These are phyloP conservation scores for Penicillium canariense DNA, from an alignment of 495 filamentous ascomycete genomes.

Conservation along the genomic window DNA sequence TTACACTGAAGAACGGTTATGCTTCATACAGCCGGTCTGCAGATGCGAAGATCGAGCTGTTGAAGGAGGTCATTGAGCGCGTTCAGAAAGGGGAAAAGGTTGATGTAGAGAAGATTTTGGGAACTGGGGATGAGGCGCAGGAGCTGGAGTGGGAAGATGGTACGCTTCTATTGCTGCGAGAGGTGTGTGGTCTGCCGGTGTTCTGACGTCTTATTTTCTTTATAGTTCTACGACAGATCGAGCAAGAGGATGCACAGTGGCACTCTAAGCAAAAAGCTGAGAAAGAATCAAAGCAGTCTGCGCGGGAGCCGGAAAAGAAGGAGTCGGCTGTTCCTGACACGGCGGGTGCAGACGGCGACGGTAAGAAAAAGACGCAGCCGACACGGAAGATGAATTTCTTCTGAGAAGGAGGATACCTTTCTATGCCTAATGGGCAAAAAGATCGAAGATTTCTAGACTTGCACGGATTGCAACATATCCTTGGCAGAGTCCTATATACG, in stretches of 20 bases:
- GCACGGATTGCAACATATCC: background rate
- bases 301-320: conserved; percentile 13
- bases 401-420: conserved; percentile 8
- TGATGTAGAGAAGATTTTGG: conserved; percentile 80
- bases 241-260: conserved; percentile 69
- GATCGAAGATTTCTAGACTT: background rate
- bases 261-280: conserved; percentile 30
- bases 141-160: conserved; percentile 90
- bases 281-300: conserved; percentile 12
- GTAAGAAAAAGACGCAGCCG: conserved; percentile 15
- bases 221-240: conserved; percentile 75
- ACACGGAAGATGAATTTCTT: conserved; percentile 38
- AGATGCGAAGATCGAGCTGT: conserved; percentile 71
- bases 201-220: conserved; percentile 16
- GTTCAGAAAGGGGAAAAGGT: conserved; percentile 85
- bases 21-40: conserved; percentile 67
- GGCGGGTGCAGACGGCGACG: conserved; percentile 11
- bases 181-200: background rate
- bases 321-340: conserved; percentile 16
- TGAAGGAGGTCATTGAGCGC: conserved; percentile 80
- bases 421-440: background rate
- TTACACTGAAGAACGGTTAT: conserved; percentile 74
- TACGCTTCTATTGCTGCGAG: conserved; percentile 28
- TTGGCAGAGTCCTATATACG: background rate
- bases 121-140: conserved; percentile 70